phyloP scores from a whole-genome alignment of 1,284 basidiomycete species.

The Microbotryum violaceum region DNA sequence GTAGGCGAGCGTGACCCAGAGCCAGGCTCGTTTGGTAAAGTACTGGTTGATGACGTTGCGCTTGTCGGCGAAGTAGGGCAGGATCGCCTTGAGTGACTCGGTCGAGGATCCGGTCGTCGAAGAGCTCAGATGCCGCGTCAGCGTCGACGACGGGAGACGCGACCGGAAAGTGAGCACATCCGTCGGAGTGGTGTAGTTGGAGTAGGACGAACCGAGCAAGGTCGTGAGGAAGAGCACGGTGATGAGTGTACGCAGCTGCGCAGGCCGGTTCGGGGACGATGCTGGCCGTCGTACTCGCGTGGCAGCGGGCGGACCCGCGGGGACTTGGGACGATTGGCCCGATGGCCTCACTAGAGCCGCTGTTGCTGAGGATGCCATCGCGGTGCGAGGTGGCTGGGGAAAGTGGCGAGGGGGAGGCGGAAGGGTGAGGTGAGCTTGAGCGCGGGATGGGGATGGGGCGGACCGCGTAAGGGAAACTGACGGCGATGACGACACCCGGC shows the following conservation, averaged over 20 bases:
- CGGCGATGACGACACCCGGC: no score
- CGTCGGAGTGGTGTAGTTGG: slow-evolving; percentile 4
- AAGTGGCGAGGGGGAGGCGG: no score
- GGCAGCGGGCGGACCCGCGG: no score
- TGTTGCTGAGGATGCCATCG: no score
- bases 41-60: slow-evolving; percentile 70
- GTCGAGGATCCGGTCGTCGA: background rate
- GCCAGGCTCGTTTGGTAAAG: slow-evolving; percentile 89
- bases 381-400: no score
- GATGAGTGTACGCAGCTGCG: slow-evolving; percentile 6
- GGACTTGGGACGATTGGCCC: no score
- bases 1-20: slow-evolving; percentile 71
- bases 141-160: slow-evolving; percentile 16
- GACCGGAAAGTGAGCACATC: slow-evolving; percentile 24
- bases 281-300: no score
- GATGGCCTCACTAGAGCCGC: no score
- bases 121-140: slow-evolving; percentile 6
- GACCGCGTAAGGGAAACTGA: no score
- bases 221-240: slow-evolving; percentile 18
- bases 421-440: no score
- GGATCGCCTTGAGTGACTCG: slow-evolving; percentile 18
- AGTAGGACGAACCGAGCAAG: slow-evolving; percentile 13
- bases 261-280: no score
- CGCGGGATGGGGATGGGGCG: no score
- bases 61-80: slow-evolving; percentile 34